These are phyloP conservation scores for Eimeria maxima DNA, from an alignment of 169 alveolate genomes.

Conservation along the genomic window DNA sequence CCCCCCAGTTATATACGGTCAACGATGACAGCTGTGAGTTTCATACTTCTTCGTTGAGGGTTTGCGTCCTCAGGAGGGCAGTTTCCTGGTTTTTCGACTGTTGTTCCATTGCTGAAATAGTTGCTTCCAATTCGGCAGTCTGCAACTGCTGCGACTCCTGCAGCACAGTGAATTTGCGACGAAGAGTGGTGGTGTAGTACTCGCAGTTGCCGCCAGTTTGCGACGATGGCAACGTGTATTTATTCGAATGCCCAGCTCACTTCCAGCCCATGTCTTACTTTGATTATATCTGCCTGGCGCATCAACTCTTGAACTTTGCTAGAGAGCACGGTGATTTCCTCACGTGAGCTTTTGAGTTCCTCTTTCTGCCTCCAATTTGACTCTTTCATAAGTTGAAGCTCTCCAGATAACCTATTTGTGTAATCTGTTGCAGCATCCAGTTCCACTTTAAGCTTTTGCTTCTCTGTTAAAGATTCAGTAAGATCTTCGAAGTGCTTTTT, in stretches of 20 bases:
- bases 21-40: not conserved
- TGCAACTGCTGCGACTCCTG: conserved; percentile 75
- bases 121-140: conserved; percentile 45
- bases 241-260: not conserved
- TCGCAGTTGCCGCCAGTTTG: not conserved
- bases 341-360: conserved; percentile 50
- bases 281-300: conserved; percentile 52
- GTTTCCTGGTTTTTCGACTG: conserved; percentile 68
- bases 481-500: conserved; percentile 52
- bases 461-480: conserved; percentile 36
- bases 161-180: not conserved
- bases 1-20: not conserved
- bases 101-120: conserved; percentile 58
- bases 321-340: conserved; percentile 44
- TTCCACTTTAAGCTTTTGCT: conserved; percentile 44
- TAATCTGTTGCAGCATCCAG: conserved; percentile 31
- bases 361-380: not conserved
- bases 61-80: conserved; percentile 53
- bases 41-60: conserved; percentile 58
- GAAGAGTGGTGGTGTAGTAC: not conserved
- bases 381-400: conserved; percentile 60
- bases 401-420: not conserved
- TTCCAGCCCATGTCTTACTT: not conserved
- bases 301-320: conserved; percentile 24
- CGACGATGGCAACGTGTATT: not conserved